Base-by-base conservation (phyloP, 2,329 filamentous ascomycete genomes). In the Zarea fungicola region DNA sequence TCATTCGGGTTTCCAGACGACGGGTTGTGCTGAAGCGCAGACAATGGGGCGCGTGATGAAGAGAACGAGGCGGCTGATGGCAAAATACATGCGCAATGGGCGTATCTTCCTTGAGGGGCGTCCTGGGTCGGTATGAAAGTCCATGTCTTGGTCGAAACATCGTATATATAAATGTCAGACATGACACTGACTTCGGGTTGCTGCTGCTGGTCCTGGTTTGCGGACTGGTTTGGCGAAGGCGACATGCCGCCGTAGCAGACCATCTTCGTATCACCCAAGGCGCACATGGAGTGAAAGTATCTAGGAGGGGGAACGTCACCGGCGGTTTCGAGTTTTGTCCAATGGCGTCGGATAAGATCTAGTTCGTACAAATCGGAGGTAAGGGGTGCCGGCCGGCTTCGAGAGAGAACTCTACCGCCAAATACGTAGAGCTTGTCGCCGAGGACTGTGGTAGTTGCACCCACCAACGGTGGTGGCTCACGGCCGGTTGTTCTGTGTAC, bases 241-340 rank as follows among this genome's bases (percentile, higher is more conserved):
- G 92, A 96, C 93, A 99, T 99, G 58, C 93, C 93, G 50, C 93
- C 93, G 66, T 97, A 99, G 68, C 92, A 97, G 4, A 99, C 92
- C 65, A 99, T 77, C 67, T 97, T 99, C 3, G 89, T 92, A 63
- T 97, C 93, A 19, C 93, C 93, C 2, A 99, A 72, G 1, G 89
- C 80, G 65, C 93, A 99, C 65, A 97, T 87, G 55, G 90, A 97
- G 72, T 99, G 93, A 57, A 99, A 99, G 65, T 99, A 99, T 53
- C 93, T 81, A 8, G 93, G 89, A 2, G 90, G 87, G 1, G 93
- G 93, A 31, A 95, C 73, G 59, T 97, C 90, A 37, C 93, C 93
- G 23, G 75, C 78, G 0, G 88, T 84, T 46, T 95, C 88, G 21
- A 97, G 66, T 64, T 91, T 96, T 11, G 85, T 89, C 93, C 93